phyloP scores from a whole-genome alignment of 495 filamentous ascomycete species.

The Lophium mytilinum region DNA sequence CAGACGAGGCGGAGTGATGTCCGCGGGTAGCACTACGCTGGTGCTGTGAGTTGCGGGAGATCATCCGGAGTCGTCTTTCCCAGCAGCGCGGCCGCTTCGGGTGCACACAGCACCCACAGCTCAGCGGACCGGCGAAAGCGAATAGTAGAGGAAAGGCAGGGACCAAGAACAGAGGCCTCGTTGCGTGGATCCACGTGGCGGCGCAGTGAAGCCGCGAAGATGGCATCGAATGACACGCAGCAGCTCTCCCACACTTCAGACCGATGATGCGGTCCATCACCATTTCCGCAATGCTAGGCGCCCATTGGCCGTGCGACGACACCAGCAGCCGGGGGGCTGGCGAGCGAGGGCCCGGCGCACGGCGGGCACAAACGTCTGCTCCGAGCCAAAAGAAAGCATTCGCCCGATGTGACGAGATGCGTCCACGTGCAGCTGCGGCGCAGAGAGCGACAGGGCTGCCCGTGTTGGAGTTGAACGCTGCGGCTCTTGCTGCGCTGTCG shows the following conservation, averaged over 20 bases:
- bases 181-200: constrained; percentile 15
- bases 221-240: constrained; percentile 1
- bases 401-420: neutral
- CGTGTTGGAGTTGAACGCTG: constrained; percentile 3
- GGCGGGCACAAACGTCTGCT: neutral
- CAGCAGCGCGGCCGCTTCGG: neutral
- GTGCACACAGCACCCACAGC: neutral
- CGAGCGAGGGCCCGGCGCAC: neutral
- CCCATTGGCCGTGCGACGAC: constrained; percentile 6
- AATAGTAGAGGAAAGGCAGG: neutral
- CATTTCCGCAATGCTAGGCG: neutral
- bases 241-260: neutral
- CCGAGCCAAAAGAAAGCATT: neutral
- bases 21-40: neutral
- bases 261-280: constrained; percentile 2
- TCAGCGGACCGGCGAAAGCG: neutral
- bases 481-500: constrained; percentile 9
- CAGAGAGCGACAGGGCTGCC: constrained; percentile 3
- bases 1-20: neutral
- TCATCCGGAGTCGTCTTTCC: neutral
- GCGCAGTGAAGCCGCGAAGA: neutral
- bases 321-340: neutral
- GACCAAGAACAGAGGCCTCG: neutral
- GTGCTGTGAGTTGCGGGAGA: neutral
- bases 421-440: neutral